Percentiles rank a stretch among this genome's conserved stretches.
Conservation (phyloP, 441 rosid species). For the Gossypium gossypioides region DNA sequence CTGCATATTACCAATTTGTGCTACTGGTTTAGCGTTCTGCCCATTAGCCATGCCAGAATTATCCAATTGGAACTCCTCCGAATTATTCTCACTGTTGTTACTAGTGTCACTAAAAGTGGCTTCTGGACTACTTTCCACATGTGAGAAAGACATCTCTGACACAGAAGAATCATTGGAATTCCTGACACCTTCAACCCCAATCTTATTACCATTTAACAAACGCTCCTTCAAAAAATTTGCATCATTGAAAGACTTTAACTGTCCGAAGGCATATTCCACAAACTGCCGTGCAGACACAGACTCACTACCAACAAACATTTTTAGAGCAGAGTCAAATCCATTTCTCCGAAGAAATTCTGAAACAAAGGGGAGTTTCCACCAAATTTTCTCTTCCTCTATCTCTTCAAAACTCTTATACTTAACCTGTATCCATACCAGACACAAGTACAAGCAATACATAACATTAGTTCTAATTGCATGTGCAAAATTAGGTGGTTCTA, state of each 20-base stretch:
- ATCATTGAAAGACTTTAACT: slow-evolving; percentile 62
- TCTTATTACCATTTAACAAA: slow-evolving; percentile 19
- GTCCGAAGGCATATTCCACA: slow-evolving; percentile 87
- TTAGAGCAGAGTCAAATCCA: slow-evolving; percentile 60
- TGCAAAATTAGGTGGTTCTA: neutral
- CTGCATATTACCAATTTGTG: slow-evolving; percentile 22
- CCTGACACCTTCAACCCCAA: slow-evolving; percentile 17
- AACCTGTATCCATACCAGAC: slow-evolving; percentile 41
- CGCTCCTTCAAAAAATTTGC: slow-evolving; percentile 32
- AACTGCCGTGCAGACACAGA: slow-evolving; percentile 71
- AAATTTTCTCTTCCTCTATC: slow-evolving; percentile 63
- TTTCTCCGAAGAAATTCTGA: slow-evolving; percentile 53
- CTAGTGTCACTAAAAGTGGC: slow-evolving; percentile 21
- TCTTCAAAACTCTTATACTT: slow-evolving; percentile 67
- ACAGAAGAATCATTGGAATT: slow-evolving; percentile 18
- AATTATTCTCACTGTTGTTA: slow-evolving; percentile 16
- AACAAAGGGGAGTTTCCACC: slow-evolving; percentile 76
- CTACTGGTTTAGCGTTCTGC: slow-evolving; percentile 19
- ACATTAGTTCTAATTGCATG: neutral
- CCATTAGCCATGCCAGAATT: slow-evolving; percentile 20
- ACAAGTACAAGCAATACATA: neutral
- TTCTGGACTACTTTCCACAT: slow-evolving; percentile 20
- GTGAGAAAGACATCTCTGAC: slow-evolving; percentile 29
- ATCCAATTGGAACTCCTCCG: slow-evolving; percentile 17
- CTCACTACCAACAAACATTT: slow-evolving; percentile 51